Evolutionary conservation across 306 rosid species (phyloP).

Genomic region (Medicago ruthenica): DNA sequence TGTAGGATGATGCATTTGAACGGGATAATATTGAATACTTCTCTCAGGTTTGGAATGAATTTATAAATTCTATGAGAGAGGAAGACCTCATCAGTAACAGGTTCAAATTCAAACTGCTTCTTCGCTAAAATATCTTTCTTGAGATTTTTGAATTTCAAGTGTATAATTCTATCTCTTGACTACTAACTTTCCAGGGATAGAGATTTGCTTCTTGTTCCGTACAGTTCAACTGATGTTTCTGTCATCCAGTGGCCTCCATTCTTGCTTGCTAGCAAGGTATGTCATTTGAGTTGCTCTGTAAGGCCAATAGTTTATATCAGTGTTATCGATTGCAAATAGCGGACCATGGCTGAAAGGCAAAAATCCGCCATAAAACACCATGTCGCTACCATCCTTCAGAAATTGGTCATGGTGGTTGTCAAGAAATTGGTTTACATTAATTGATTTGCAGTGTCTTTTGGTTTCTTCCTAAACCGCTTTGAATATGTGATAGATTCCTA

Average conservation of each 20-base stretch:
- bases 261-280: constrained; percentile 98
- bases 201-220: constrained; percentile 89
- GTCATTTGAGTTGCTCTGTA: constrained; percentile 36
- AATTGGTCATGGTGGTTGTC: not conserved
- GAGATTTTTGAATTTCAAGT: constrained; percentile 36
- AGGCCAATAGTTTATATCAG: constrained; percentile 22
- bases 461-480: constrained; percentile 40
- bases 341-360: not conserved
- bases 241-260: constrained; percentile 99
- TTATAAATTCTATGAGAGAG: constrained; percentile 78
- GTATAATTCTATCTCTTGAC: constrained; percentile 47
- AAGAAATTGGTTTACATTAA: constrained; percentile 6
- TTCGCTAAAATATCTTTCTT: constrained; percentile 31
- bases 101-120: constrained; percentile 51
- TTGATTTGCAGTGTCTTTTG: constrained; percentile 27
- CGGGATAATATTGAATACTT: constrained; percentile 74
- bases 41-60: constrained; percentile 89
- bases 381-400: not conserved
- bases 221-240: constrained; percentile 59
- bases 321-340: not conserved
- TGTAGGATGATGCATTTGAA: constrained; percentile 60
- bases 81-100: constrained; percentile 94
- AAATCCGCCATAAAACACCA: not conserved
- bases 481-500: constrained; percentile 77
- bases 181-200: constrained; percentile 67